Evolutionary conservation across 352 stramenopile species (phyloP).

Genomic region (Paralagenidium karlingii): DNA sequence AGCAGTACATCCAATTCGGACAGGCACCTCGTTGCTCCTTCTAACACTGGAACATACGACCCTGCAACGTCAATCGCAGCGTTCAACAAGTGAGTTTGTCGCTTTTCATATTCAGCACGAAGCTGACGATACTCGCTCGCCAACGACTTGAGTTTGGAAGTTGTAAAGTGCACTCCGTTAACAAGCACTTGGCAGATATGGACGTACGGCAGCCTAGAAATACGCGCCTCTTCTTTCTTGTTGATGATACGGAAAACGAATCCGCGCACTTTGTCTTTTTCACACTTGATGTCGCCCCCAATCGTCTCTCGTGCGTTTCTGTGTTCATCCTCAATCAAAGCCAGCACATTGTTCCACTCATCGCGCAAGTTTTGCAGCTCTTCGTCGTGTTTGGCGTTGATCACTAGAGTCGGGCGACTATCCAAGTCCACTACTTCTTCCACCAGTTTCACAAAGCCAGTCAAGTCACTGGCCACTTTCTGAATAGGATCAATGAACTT

Average conservation of each 20-base stretch:
- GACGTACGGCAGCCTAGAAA: slow-evolving; percentile 81
- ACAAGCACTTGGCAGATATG: slow-evolving; percentile 93
- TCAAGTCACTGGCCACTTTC: slow-evolving; percentile 50
- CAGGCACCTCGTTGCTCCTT: slow-evolving; percentile 79
- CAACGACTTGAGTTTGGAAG: slow-evolving; percentile 80
- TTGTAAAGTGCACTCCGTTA: slow-evolving; percentile 98
- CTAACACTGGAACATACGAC: slow-evolving; percentile 94
- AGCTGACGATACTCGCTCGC: slow-evolving; percentile 77
- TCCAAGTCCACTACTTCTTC: slow-evolving; percentile 79
- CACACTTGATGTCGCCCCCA: slow-evolving; percentile 82
- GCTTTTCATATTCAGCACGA: slow-evolving; percentile 84
- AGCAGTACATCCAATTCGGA: slow-evolving; percentile 92
- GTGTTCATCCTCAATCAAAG: slow-evolving; percentile 76
- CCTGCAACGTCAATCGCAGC: slow-evolving; percentile 90
- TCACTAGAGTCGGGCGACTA: slow-evolving; percentile 55
- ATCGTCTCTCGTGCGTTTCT: slow-evolving; percentile 41
- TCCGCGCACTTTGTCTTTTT: slow-evolving; percentile 84
- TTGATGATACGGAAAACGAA: slow-evolving; percentile 91
- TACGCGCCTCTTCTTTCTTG: slow-evolving; percentile 86
- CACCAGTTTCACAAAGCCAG: slow-evolving; percentile 53
- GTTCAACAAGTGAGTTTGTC: slow-evolving; percentile 83
- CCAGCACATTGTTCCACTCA: slow-evolving; percentile 60
- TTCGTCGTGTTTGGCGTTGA: slow-evolving; percentile 79
- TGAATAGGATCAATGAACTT: slow-evolving; percentile 33
- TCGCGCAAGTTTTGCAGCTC: slow-evolving; percentile 60